Evolutionary conservation across 2,329 filamentous ascomycete genomes (phyloP).

Genomic region (Diaporthe longicolla): DNA sequence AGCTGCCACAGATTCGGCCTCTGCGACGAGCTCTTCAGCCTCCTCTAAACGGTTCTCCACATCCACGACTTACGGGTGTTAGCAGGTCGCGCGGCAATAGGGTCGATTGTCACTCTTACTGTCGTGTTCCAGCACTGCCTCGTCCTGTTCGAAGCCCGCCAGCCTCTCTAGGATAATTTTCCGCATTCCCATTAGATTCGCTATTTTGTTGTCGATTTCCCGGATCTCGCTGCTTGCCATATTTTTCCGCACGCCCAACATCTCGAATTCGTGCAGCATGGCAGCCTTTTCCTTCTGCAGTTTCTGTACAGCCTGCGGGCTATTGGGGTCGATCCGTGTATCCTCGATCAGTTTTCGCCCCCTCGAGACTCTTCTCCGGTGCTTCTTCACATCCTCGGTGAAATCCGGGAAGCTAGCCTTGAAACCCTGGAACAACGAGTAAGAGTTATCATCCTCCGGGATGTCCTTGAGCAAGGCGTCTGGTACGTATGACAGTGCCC

Average conservation of each 20-base stretch:
- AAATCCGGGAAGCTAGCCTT: slow-evolving; percentile 86
- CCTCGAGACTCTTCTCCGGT: slow-evolving; percentile 78
- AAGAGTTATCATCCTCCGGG: slow-evolving; percentile 86
- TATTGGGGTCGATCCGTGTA: slow-evolving; percentile 66
- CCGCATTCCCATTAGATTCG: slow-evolving; percentile 93
- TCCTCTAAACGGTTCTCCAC: slow-evolving; percentile 74
- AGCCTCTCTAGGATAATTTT: slow-evolving; percentile 91
- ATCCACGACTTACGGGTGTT: slow-evolving; percentile 68
- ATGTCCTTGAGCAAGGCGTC: slow-evolving; percentile 93
- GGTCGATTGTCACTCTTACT: slow-evolving; percentile 66
- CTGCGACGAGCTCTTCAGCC: slow-evolving; percentile 70
- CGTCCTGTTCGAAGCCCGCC: slow-evolving; percentile 89
- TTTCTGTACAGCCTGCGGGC: slow-evolving; percentile 77
- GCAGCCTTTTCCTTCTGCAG: slow-evolving; percentile 85
- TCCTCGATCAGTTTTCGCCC: slow-evolving; percentile 83
- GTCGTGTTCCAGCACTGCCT: slow-evolving; percentile 90
- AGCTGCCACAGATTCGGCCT: slow-evolving; percentile 69
- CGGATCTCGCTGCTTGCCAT: slow-evolving; percentile 97
- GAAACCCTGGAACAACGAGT: slow-evolving; percentile 97
- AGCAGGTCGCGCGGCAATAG: slow-evolving; percentile 45
- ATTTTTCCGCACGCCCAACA: slow-evolving; percentile 93
- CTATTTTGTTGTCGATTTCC: slow-evolving; percentile 97
- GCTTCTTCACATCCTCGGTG: slow-evolving; percentile 78
- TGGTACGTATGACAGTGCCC: slow-evolving; percentile 87
- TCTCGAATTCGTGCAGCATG: slow-evolving; percentile 88